Evolutionary conservation across 202 grass and related monocot genomes (phyloP).

Genomic region (Eragrostis tef): DNA sequence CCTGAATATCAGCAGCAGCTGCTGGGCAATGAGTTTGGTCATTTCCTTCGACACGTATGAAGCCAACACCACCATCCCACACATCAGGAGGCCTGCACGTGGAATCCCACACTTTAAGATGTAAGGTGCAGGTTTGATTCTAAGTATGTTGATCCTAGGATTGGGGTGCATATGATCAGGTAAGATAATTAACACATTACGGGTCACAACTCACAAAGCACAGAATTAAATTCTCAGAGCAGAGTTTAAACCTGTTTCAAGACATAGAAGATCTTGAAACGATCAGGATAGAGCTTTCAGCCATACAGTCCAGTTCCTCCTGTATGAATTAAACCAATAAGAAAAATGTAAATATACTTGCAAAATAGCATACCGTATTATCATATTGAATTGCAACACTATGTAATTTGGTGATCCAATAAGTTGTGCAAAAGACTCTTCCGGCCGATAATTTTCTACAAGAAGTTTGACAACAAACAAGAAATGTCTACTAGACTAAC

Average conservation of each 20-base stretch:
- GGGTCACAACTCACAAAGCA: background rate
- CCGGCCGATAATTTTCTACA: conserved; percentile 23
- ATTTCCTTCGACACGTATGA: conserved; percentile 90
- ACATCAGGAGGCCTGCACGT: conserved; percentile 69
- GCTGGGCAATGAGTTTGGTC: conserved; percentile 76
- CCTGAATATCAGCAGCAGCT: conserved; percentile 77
- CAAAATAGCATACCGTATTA: background rate
- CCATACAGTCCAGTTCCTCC: conserved; percentile 74
- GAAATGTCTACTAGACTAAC: conserved; percentile 5
- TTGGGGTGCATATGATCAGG: background rate
- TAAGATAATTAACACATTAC: background rate
- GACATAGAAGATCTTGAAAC: conserved; percentile 83
- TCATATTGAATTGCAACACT: too few species aligned
- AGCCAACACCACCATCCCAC: conserved; percentile 83
- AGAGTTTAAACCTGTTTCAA: conserved; percentile 71
- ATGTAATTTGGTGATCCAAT: background rate
- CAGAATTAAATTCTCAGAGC: conserved; percentile 6
- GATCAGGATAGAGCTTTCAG: conserved; percentile 63
- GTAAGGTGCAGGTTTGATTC: background rate
- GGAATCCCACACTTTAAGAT: background rate
- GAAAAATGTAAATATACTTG: conserved; percentile 32
- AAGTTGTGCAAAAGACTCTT: conserved; percentile 11
- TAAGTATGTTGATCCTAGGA: background rate
- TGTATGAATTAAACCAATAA: conserved; percentile 31
- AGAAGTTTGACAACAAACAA: background rate